Evolutionary conservation across 176 grass and related monocot genomes (phyloP).

Genomic region (Musa schizocarpa): DNA sequence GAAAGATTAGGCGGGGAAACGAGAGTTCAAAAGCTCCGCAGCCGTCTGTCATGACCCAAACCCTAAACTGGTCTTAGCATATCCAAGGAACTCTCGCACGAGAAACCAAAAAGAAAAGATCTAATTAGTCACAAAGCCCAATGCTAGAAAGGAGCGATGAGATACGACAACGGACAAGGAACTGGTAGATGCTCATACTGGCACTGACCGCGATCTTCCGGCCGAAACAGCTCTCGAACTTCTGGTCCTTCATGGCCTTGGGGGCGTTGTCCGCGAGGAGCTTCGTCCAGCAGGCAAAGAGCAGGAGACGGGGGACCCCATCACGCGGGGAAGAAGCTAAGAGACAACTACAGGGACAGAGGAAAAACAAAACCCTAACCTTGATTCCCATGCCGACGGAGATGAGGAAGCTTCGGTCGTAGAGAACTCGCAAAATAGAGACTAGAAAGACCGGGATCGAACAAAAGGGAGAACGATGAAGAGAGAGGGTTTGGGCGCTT

Average conservation of each 20-base stretch:
- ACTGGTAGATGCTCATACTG: conserved; percentile 90
- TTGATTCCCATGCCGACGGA: conserved; percentile 66
- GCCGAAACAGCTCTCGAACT: conserved; percentile 65
- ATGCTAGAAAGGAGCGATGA: background rate
- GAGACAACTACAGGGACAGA: background rate
- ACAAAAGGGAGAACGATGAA: too few relatives aligned
- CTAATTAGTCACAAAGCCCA: too few relatives aligned
- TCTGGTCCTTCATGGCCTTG: conserved; percentile 32
- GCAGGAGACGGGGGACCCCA: background rate
- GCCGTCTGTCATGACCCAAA: background rate
- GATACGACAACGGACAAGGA: conserved; percentile 35
- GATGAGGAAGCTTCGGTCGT: background rate
- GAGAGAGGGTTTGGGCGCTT: too few relatives aligned
- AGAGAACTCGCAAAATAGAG: too few relatives aligned
- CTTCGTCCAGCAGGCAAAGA: conserved; percentile 51
- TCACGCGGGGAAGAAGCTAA: background rate
- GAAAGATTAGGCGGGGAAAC: background rate
- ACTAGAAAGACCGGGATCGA: too few relatives aligned
- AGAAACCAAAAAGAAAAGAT: too few relatives aligned
- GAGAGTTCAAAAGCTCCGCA: background rate
- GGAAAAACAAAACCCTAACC: conserved; percentile 24
- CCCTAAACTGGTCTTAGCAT: background rate
- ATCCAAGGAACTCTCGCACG: background rate
- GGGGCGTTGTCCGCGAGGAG: conserved; percentile 67
- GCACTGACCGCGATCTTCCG: conserved; percentile 66